Evolutionary conservation across 768 basidiomycete species (phyloP), one percentile per base, ranked within the genome.

Genomic region (Collybia nuda): DNA sequence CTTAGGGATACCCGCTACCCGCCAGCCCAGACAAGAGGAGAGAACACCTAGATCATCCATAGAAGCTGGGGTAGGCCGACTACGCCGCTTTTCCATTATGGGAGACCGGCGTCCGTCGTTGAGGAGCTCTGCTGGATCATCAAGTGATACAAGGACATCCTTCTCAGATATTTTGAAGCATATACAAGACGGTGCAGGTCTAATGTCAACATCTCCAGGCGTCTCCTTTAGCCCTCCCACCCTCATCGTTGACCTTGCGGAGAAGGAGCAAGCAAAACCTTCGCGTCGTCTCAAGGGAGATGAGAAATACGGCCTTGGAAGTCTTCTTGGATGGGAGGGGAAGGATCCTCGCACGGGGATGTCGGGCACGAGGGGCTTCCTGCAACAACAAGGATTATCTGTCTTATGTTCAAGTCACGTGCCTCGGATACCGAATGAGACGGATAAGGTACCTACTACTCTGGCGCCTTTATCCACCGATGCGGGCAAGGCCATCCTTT

Each of bases 291-390:
- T 86, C 17, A 73, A 69, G 21, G 85, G 80, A 7, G 82, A 85
- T 54, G 86, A 88, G 63, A 72, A 71, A 44, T 71, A 71, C 0
- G 84, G 76, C 19, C 61, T 88, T 22, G 56, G 56, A 19, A 80
- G 77, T 52, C 55, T 87, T 3, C 68, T 85, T 0, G 86, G 86
- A 1, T 89, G 86, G 85, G 78, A 81, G 36, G 71, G 73, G 35
- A 64, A 64, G 55, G 73, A 75, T 87, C 88, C 50, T 66, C 81
- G 17, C 17, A 40, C 44, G 17, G 78, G 75, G 1, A 77, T 87
- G 78, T 60, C 63, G 6, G 82, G 80, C 6, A 65, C 72, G 7
- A 43, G 55, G 5, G 83, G 82, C 14, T 87, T 88, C 51, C 67
- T 81, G 21, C 64, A 78, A 19, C 82, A 85, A 39, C 86, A 88